These are phyloP conservation scores for Arthroderma sp. DNA, from an alignment of 2,329 filamentous ascomycete species.

Conservation along the genomic window DNA sequence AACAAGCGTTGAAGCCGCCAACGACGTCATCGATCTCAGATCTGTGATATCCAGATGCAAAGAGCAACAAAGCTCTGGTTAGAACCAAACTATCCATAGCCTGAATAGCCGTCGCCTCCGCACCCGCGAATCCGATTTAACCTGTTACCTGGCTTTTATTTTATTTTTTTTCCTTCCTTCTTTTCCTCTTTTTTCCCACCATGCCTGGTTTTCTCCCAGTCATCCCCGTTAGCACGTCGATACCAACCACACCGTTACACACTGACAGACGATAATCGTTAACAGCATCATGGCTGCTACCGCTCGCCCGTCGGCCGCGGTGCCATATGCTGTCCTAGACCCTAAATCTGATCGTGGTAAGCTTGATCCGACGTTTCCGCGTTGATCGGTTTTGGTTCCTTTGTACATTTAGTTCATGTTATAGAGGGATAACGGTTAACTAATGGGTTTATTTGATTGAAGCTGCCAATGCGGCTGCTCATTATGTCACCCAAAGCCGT, in stretches of 20 bases:
- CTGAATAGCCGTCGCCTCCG: no score
- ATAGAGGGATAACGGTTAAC: neutral
- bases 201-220: neutral
- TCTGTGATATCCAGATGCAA: no score
- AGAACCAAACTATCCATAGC: no score
- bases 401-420: no score
- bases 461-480: slow-evolving; percentile 1
- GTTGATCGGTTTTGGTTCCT: no score
- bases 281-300: neutral
- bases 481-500: neutral
- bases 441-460: neutral
- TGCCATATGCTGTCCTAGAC: neutral
- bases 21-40: no score
- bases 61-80: no score
- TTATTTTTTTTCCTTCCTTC: no score
- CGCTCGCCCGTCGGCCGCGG: neutral
- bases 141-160: no score
- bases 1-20: no score
- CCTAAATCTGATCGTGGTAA: slow-evolving; percentile 1
- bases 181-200: neutral
- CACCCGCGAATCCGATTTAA: no score
- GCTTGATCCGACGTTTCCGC: neutral
- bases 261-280: neutral
- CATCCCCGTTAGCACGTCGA: neutral
- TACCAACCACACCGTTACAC: neutral